Conservation (phyloP, 495 filamentous ascomycete species). For the Aspergillus sclerotioniger region DNA sequence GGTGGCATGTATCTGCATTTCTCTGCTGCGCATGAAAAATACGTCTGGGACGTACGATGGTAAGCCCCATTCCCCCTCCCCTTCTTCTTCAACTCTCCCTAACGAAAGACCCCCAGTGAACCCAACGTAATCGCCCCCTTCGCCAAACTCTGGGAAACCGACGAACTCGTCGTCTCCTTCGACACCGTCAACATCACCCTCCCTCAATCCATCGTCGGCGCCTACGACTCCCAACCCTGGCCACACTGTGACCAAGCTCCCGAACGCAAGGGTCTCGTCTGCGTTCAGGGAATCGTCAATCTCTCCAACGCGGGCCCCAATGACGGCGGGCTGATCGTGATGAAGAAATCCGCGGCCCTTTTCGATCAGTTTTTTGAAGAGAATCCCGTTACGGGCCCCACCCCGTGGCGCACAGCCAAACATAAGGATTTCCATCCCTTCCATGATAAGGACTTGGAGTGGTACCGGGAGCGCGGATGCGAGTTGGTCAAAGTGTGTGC, state of each 20-base stretch:
- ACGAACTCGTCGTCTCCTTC: slow-evolving; percentile 34
- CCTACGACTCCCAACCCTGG: slow-evolving; percentile 21
- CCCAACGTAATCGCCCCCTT: slow-evolving; percentile 31
- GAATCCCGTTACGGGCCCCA: slow-evolving; percentile 24
- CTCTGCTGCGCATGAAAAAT: slow-evolving; percentile 13
- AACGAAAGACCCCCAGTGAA: not conserved
- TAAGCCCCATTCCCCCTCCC: not conserved
- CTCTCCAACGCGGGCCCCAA: slow-evolving; percentile 31
- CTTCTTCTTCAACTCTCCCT: not conserved
- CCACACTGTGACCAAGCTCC: slow-evolving; percentile 31
- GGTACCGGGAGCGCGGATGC: slow-evolving; percentile 31
- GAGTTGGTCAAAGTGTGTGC: slow-evolving; percentile 36
- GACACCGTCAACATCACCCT: slow-evolving; percentile 25
- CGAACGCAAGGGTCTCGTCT: slow-evolving; percentile 29
- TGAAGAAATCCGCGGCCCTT: slow-evolving; percentile 28
- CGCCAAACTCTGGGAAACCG: slow-evolving; percentile 30
- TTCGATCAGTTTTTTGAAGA: slow-evolving; percentile 32
- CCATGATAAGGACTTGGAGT: slow-evolving; percentile 30
- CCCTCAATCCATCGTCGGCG: slow-evolving; percentile 13
- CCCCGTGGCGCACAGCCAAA: slow-evolving; percentile 19
- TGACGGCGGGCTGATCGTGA: slow-evolving; percentile 35
- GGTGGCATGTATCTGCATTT: slow-evolving; percentile 14
- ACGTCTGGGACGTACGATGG: slow-evolving; percentile 12
- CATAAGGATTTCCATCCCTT: slow-evolving; percentile 32
- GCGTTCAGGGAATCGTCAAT: slow-evolving; percentile 45